These are phyloP conservation scores for Backusella tuberculispora DNA, from an alignment of 192 early-diverging fungal species.

Conservation along the genomic window DNA sequence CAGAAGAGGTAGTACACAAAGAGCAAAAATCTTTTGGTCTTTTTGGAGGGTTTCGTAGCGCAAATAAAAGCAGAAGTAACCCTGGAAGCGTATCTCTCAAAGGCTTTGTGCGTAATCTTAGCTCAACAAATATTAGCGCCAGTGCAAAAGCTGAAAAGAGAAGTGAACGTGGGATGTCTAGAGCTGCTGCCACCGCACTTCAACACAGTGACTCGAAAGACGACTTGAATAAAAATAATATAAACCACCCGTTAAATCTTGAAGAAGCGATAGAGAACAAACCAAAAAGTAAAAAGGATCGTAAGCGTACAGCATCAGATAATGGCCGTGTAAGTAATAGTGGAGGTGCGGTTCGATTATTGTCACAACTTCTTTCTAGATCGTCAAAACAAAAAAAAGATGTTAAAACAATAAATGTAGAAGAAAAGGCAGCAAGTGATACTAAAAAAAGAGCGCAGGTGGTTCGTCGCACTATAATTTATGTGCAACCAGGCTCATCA, in stretches of 20 bases:
- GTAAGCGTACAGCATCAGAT: neutral
- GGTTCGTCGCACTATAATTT: constrained; percentile 42
- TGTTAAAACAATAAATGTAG: constrained; percentile 13
- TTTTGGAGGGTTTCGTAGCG: neutral
- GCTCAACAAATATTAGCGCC: neutral
- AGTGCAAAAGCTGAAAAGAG: neutral
- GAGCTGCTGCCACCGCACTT: neutral
- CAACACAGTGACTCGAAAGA: constrained; percentile 1
- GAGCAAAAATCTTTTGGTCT: constrained; percentile 3
- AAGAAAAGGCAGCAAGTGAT: neutral
- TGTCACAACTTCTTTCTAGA: neutral
- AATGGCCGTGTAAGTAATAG: neutral
- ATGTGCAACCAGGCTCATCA: constrained; percentile 30
- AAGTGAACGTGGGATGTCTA: constrained; percentile 1
- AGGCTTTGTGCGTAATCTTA: neutral
- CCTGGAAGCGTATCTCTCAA: constrained; percentile 1
- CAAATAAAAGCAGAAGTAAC: neutral
- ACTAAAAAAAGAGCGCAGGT: constrained; percentile 29
- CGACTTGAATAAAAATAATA: neutral
- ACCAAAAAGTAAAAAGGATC: constrained; percentile 1
- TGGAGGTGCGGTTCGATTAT: constrained; percentile 11
- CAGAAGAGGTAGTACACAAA: neutral
- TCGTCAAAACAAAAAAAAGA: neutral
- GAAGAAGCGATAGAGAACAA: neutral
- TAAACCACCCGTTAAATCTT: neutral